A percentile compares a stretch with the other conserved stretches of the same genome.
These are phyloP conservation scores for Neofusicoccum parvum DNA, from an alignment of 2,329 filamentous ascomycete genomes.

Conservation along the genomic window DNA sequence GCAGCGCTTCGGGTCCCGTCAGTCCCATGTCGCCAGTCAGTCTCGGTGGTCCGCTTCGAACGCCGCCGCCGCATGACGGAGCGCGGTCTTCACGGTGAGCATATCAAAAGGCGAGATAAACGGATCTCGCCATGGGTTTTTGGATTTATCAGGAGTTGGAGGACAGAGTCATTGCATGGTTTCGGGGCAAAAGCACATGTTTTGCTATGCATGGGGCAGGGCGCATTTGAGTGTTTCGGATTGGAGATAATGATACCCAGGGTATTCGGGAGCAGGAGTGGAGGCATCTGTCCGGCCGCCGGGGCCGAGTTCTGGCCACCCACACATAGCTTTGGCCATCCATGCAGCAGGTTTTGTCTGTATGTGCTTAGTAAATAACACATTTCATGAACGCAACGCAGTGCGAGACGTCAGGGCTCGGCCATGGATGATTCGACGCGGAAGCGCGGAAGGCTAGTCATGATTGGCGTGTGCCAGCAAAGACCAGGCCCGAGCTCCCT, in stretches of 20 bases:
- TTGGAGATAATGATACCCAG: constrained; percentile 18
- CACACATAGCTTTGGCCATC: not conserved
- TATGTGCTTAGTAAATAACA: not conserved
- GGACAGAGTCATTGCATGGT: constrained; percentile 7
- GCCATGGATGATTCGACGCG: not conserved
- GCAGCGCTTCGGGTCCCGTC: not conserved
- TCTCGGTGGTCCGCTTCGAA: not conserved
- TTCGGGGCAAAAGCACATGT: constrained; percentile 15
- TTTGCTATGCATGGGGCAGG: constrained; percentile 13
- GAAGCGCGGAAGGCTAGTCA: not conserved
- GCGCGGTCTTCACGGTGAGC: not conserved
- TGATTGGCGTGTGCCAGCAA: constrained; percentile 10
- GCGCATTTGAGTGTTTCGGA: constrained; percentile 11
- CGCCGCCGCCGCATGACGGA: not conserved
- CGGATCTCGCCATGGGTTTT: not conserved
- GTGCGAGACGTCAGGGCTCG: not conserved
- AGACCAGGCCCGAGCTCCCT: constrained; percentile 18
- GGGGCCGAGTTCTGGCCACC: not conserved
- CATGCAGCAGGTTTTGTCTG: not conserved
- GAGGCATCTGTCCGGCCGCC: constrained; percentile 1
- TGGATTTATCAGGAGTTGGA: constrained; percentile 13
- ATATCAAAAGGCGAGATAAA: not conserved
- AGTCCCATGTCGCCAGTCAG: not conserved
- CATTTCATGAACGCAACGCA: not conserved
- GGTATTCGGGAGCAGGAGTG: constrained; percentile 11